These are phyloP conservation scores for Haematococcus lacustris DNA, from an alignment of 139 green algal genomes.

Conservation along the genomic window DNA sequence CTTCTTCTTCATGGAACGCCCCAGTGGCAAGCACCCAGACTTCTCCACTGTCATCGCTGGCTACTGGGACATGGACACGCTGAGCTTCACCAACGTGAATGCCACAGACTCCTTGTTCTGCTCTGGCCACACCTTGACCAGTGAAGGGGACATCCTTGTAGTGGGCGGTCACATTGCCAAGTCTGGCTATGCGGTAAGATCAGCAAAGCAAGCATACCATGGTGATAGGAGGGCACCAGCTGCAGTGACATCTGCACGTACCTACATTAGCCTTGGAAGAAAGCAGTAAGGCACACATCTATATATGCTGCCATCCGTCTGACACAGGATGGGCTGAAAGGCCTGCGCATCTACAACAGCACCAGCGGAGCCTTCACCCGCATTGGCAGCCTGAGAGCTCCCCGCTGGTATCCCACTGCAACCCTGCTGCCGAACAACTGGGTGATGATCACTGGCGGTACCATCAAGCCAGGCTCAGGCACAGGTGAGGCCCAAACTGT, in stretches of 20 bases:
- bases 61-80: slow-evolving; percentile 17
- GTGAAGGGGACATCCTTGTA: slow-evolving; percentile 15
- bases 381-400: slow-evolving; percentile 6
- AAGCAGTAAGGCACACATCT: background rate
- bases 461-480: slow-evolving; percentile 14
- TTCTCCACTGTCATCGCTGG: slow-evolving; percentile 15
- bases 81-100: slow-evolving; percentile 23
- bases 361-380: slow-evolving; percentile 2
- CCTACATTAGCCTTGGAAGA: background rate
- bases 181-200: slow-evolving; percentile 12
- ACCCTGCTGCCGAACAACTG: slow-evolving; percentile 14
- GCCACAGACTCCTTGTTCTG: slow-evolving; percentile 27
- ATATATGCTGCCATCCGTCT: background rate
- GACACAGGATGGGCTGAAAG: slow-evolving; percentile 12
- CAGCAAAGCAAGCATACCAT: slow-evolving; percentile 3
- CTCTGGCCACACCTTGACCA: slow-evolving; percentile 9
- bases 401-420: slow-evolving; percentile 24
- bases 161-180: slow-evolving; percentile 29
- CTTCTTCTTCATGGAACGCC: slow-evolving; percentile 27
- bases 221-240: too few relatives aligned
- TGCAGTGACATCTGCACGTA: background rate
- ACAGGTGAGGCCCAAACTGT: slow-evolving; percentile 11
- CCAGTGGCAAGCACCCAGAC: slow-evolving; percentile 33
- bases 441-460: slow-evolving; percentile 17
- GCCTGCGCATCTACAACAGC: slow-evolving; percentile 19